Base-by-base conservation (phyloP, 306 rosid genomes). In the Hippophae gyantsensis region DNA sequence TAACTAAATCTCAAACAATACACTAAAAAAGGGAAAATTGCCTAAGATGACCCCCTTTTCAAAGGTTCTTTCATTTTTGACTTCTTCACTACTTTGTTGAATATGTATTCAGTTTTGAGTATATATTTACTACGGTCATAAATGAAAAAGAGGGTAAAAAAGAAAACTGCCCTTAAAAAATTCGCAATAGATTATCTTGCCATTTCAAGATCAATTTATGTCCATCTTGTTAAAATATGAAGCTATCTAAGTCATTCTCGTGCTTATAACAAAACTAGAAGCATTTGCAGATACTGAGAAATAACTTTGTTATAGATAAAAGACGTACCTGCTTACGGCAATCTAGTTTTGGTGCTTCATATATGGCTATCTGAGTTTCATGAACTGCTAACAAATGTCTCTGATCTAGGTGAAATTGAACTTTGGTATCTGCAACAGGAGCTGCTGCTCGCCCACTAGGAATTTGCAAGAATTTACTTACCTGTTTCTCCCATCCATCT, bases 281-380 rank as follows among this genome's bases (percentile, higher is more conserved):
- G 14, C 53, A 10, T 26, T 7, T 25, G 27, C 2, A 11, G 46
- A 61, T 7, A 26, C 10, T 48, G 18, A 25, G 6, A 6, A 9
- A 42, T 42, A 52, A 42, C 10, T 48, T 3, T 7, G 13, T 10
- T 26, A 12, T 10, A 61, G 38, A 32, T 12, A 9, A 53, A 1
- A 43, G 56, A 58, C 66, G 49, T 47, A 93, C 99, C 99, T 86
- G 99, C 81, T 84, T 86, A 58, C 80, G 79, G 85, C 94, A 89
- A 42, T 88, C 97, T 64, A 93, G 75, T 60, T 86, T 88, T 6
- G 95, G 95, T 65, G 95, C 97, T 77, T 89, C 95, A 0, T 80
- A 86, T 43, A 93, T 71, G 43, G 99, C 99, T 69, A 93, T 93
- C 79, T 93, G 99, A 18, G 94, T 86, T 81, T 93, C 99, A 68